Percentiles rank a stretch among this genome's conserved stretches.
Evolutionary conservation across 768 basidiomycete genomes (phyloP).

Genomic region (Paxillus ammoniavirescens): DNA sequence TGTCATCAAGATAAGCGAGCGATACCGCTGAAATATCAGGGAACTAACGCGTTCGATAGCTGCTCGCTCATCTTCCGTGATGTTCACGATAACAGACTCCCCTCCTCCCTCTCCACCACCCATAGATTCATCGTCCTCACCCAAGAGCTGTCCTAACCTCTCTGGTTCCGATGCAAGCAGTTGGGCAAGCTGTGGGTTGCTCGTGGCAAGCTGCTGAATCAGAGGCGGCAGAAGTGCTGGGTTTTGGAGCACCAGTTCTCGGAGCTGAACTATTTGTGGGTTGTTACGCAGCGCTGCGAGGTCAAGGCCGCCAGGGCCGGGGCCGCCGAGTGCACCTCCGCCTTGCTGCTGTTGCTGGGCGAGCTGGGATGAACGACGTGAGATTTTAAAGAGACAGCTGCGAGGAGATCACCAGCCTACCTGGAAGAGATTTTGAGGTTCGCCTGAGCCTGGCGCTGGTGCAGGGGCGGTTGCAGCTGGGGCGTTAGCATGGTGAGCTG

Average conservation of each 20-base stretch:
- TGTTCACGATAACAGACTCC: slow-evolving; percentile 56
- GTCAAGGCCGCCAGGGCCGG: slow-evolving; percentile 33
- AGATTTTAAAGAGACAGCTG: not conserved
- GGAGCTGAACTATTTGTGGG: slow-evolving; percentile 70
- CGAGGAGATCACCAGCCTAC: slow-evolving; percentile 35
- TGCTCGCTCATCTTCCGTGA: slow-evolving; percentile 84
- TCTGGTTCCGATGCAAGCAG: slow-evolving; percentile 71
- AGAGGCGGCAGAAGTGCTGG: slow-evolving; percentile 76
- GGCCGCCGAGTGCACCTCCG: slow-evolving; percentile 32
- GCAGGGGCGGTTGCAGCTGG: slow-evolving; percentile 40
- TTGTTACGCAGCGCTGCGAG: slow-evolving; percentile 55
- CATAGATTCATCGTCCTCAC: slow-evolving; percentile 38
- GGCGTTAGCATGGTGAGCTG: slow-evolving; percentile 32
- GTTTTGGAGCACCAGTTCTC: slow-evolving; percentile 70
- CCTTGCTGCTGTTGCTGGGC: slow-evolving; percentile 65
- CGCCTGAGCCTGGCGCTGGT: slow-evolving; percentile 35
- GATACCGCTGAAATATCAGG: not conserved
- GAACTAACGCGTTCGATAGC: slow-evolving; percentile 83
- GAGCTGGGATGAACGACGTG: slow-evolving; percentile 41
- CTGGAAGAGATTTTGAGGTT: slow-evolving; percentile 86
- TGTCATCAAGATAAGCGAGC: slow-evolving; percentile 3
- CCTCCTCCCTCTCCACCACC: slow-evolving; percentile 41
- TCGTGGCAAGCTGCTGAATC: slow-evolving; percentile 74
- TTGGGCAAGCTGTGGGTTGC: slow-evolving; percentile 77
- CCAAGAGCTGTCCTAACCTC: slow-evolving; percentile 61